Evolutionary conservation across 2,329 filamentous ascomycete genomes (phyloP), one percentile per base, ranked within the genome.

Genomic region (Sporothrix pallida): DNA sequence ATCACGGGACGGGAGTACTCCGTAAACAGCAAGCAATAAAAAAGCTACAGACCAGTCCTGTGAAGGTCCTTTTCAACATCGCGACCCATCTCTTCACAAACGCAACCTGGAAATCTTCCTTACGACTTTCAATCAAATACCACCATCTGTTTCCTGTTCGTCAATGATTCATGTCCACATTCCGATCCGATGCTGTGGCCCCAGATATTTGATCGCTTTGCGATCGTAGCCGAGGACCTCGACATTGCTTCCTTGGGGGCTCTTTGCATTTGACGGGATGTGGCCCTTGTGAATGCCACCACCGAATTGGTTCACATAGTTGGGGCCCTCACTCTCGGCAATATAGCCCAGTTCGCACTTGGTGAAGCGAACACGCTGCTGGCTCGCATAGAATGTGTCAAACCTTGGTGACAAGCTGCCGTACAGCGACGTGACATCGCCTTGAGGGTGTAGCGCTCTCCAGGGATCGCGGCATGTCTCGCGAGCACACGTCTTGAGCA

Each of bases 401-500:
- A 84, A 90, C 0, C 77, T 78, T 0, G 77, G n/a, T 3, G 80
- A 71, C 72, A 90, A 79, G 0, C 88, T 88, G 75, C 88, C 86
- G 0, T 79, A 77, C 1, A 91, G 79, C 31, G 78, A 87, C 23
- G 78, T 78, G 0, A 90, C 88, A 26, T 83, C 78, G 0, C 86
- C 86, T 0, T 79, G 80, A 0, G 88, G 88, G 75, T 90, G 88
- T 0, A 90, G 79, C 0, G 83, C 82, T 17, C 81, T 80, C 89
- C 89, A 91, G 0, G 89, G 89, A 44, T 85, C 79, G 3, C 84
- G 80, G 76, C 89, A 91, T 0, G 83, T 82, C 13, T 81, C 76
- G 6, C 83, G 86, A 77, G 86, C 86, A 80, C 89, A 91, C 4
- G 86, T 87, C 80, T 91, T 91, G 20, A 89, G 81, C 0, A 90